These are phyloP conservation scores for Aspergillus pseudoterreus DNA, from an alignment of 2,329 filamentous ascomycete species.

Conservation along the genomic window DNA sequence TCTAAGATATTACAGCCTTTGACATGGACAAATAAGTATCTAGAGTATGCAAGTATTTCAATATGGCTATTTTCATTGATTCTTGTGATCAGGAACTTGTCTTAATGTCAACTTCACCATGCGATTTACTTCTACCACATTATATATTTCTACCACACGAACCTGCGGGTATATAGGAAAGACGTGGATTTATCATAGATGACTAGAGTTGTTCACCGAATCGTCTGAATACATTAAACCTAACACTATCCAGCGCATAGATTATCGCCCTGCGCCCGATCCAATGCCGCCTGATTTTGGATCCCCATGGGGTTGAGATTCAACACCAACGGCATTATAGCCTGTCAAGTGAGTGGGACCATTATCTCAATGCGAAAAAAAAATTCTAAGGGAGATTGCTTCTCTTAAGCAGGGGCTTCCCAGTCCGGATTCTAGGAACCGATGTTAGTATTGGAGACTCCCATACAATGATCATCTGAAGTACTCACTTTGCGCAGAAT, in stretches of 20 bases:
- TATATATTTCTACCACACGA: neutral
- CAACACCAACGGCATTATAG: too few relatives aligned
- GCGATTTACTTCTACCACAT: neutral
- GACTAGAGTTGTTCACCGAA: slow-evolving; percentile 26
- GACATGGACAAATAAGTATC: too few relatives aligned
- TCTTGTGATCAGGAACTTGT: too few relatives aligned
- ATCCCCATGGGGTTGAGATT: too few relatives aligned
- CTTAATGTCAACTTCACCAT: too few relatives aligned
- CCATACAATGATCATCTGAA: neutral
- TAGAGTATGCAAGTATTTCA: too few relatives aligned
- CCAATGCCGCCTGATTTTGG: neutral
- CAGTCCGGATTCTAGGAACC: slow-evolving; percentile 44
- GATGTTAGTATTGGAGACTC: slow-evolving; percentile 19
- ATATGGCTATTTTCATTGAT: too few relatives aligned
- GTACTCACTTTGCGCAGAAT: slow-evolving; percentile 90
- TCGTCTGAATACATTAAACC: slow-evolving; percentile 35
- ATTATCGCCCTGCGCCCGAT: slow-evolving; percentile 15
- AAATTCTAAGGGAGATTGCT: slow-evolving; percentile 16
- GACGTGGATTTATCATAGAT: slow-evolving; percentile 11
- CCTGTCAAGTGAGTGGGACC: too few relatives aligned
- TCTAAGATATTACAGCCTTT: too few relatives aligned
- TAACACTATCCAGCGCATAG: slow-evolving; percentile 23
- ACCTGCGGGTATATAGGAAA: neutral
- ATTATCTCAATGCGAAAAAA: neutral
- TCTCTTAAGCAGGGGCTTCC: slow-evolving; percentile 34